A percentile compares a stretch with the other conserved stretches of the same genome.
phyloP scores from a whole-genome alignment of 495 filamentous ascomycete species.

The Aspergillus heteromorphus region DNA sequence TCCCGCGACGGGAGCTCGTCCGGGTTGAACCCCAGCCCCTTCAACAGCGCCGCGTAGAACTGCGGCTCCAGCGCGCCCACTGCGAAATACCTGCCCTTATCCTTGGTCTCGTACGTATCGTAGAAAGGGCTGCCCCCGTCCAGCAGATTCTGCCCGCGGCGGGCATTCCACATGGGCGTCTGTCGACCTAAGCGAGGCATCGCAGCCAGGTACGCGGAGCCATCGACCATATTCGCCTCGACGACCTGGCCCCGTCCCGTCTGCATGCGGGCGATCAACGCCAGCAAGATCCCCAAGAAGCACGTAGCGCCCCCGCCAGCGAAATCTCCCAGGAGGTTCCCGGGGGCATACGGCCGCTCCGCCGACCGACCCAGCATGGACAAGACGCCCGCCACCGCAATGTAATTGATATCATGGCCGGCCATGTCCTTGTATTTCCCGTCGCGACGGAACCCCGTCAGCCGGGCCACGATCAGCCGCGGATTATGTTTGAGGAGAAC shows the following conservation, averaged over 20 bases:
- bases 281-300: slow-evolving; percentile 52
- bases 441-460: slow-evolving; percentile 85
- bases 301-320: slow-evolving; percentile 82
- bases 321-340: slow-evolving; percentile 84
- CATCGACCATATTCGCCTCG: slow-evolving; percentile 96
- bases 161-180: slow-evolving; percentile 50
- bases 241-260: slow-evolving; percentile 79
- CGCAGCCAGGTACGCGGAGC: slow-evolving; percentile 67
- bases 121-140: slow-evolving; percentile 87
- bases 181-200: slow-evolving; percentile 64
- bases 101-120: slow-evolving; percentile 78
- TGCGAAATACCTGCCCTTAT: slow-evolving; percentile 75
- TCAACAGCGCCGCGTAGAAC: slow-evolving; percentile 67
- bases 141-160: slow-evolving; percentile 70
- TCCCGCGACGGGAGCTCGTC: slow-evolving; percentile 47
- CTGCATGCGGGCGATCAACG: slow-evolving; percentile 32
- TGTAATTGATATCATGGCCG: slow-evolving; percentile 97
- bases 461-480: slow-evolving; percentile 72
- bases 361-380: slow-evolving; percentile 64
- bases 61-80: slow-evolving; percentile 84
- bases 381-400: slow-evolving; percentile 79
- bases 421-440: slow-evolving; percentile 84
- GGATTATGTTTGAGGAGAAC: slow-evolving; percentile 63
- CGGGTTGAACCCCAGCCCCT: slow-evolving; percentile 53
- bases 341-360: slow-evolving; percentile 70